phyloP scores from a whole-genome alignment of 257 asterid genomes.

The Knoxia roxburghii region DNA sequence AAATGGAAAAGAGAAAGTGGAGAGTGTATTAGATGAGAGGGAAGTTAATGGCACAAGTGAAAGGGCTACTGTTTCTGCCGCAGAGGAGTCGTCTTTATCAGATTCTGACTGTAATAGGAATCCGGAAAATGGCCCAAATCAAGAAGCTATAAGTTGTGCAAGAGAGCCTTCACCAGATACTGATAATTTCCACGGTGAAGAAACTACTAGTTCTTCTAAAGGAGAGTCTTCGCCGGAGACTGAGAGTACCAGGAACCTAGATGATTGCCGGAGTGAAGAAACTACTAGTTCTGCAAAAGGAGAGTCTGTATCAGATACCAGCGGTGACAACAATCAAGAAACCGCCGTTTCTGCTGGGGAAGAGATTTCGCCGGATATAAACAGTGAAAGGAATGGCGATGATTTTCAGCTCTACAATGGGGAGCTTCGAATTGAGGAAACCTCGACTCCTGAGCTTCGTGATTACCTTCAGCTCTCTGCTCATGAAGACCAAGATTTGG shows the following conservation, averaged over 20 bases:
- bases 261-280: conserved; percentile 26
- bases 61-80: conserved; percentile 23
- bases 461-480: conserved; percentile 25
- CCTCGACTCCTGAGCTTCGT: conserved; percentile 25
- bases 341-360: background rate
- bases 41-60: conserved; percentile 29
- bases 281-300: conserved; percentile 17
- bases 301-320: conserved; percentile 23
- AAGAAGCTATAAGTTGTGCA: background rate
- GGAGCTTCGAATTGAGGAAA: conserved; percentile 24
- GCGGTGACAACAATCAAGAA: background rate
- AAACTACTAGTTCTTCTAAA: conserved; percentile 20
- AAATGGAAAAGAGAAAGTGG: conserved; percentile 14
- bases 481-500: conserved; percentile 22
- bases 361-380: conserved; percentile 15
- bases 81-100: conserved; percentile 24
- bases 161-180: conserved; percentile 16
- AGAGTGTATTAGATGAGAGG: conserved; percentile 20
- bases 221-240: conserved; percentile 25
- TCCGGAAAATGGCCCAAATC: conserved; percentile 15
- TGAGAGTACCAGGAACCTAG: conserved; percentile 15
- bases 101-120: conserved; percentile 18
- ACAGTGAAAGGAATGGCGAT: conserved; percentile 12
- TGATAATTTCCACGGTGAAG: no score
- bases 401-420: conserved; percentile 15